Percentiles rank a stretch among this genome's conserved stretches.
Evolutionary conservation across 2,329 filamentous ascomycete genomes (phyloP).

Genomic region (Drechslerella coelobrocha): DNA sequence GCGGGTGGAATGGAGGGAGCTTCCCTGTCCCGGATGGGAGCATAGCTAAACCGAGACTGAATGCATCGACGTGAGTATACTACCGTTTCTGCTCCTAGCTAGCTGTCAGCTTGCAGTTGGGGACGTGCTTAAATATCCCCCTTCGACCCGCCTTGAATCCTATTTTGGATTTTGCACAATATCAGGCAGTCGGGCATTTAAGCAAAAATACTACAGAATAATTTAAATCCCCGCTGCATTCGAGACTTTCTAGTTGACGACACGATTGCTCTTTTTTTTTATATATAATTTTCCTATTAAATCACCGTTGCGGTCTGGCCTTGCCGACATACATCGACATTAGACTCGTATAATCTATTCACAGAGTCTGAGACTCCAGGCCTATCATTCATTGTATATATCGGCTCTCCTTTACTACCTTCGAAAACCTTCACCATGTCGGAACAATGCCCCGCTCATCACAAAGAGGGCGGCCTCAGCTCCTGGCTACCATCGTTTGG

Average conservation of each 20-base stretch:
- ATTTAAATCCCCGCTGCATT: too few species aligned
- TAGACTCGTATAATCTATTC: too few species aligned
- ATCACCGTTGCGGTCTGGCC: too few species aligned
- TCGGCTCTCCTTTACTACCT: background rate
- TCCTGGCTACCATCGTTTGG: constrained; percentile 45
- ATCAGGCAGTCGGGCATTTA: too few species aligned
- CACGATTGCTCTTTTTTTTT: too few species aligned
- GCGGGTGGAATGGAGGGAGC: constrained; percentile 22
- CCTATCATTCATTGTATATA: background rate
- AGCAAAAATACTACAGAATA: too few species aligned
- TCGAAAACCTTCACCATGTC: background rate
- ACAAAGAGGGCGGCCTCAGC: constrained; percentile 14
- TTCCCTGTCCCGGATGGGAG: constrained; percentile 37
- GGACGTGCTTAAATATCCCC: background rate
- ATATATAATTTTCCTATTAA: too few species aligned
- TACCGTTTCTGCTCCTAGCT: background rate
- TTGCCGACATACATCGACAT: too few species aligned
- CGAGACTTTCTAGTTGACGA: too few species aligned
- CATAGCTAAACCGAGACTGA: constrained; percentile 4
- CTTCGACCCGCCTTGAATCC: background rate
- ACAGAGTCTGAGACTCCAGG: too few species aligned
- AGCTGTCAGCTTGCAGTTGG: background rate
- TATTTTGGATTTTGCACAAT: background rate
- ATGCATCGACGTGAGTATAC: background rate
- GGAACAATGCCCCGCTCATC: constrained; percentile 40